Base-by-base conservation (phyloP, 176 grass and related monocot genomes). In the Themeda triandra region DNA sequence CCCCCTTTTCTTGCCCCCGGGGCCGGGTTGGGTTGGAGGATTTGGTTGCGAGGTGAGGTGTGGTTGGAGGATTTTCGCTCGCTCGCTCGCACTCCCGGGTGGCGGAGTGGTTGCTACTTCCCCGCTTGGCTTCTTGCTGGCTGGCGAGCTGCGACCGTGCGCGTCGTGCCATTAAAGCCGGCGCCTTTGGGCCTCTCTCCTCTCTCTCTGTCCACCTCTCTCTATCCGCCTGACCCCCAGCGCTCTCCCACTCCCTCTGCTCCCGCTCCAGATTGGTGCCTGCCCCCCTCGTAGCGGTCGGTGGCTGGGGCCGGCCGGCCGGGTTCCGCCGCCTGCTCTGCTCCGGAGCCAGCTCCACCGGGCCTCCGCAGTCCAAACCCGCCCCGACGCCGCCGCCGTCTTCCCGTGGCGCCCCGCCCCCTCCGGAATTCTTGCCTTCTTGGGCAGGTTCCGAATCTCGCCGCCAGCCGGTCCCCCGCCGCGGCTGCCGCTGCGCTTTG, bases 131-230 rank as follows among this genome's bases (percentile, higher is more conserved):
- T 56, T 78, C 80, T 90, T 86, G 74, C 32, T 63, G 28, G 28
- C 48, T 44, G 6, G n/a, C n/a, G n/a, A n/a, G n/a, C n/a, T n/a
- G n/a, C 28, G 88, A 58, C 63, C 64, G 73, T 37, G 83, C n/a
- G n/a, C n/a, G n/a, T 86, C 64, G 56, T 90, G 84, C 80, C 84
- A 83, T 90, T 90, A 90, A 90, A 90, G 75, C 35, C 79, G 33
- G 36, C 36, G 23, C 33, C 79, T 66, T 78, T 44, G 66, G 25
- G 29, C 19, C 18, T 15, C n/a, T 15, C 40, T 44, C 18, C 19
- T 71, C 80, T 29, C 44, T 5, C 70, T n/a, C n/a, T n/a, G n/a
- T n/a, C n/a, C 24, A 17, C 10, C 51, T 40, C 84, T 21, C 71
- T 27, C 14, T 7, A 27, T 39, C 42, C 42, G 10, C 39, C 33